Base-by-base conservation (phyloP, 164 flowering plant species). In the Vitis labrusca region DNA sequence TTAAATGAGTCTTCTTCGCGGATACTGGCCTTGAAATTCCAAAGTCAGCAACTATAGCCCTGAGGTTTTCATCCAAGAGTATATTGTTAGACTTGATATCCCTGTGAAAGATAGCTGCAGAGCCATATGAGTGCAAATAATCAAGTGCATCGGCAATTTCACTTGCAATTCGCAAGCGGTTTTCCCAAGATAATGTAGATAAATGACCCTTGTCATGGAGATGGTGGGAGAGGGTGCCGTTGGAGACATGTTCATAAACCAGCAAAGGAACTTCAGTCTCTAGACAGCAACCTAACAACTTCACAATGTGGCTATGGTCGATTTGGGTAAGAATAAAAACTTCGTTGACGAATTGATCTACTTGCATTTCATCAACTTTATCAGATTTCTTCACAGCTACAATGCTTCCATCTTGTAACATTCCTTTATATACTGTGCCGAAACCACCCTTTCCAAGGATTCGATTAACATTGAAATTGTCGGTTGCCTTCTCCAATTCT, bases 391-490 rank as follows among this genome's bases (percentile, higher is more conserved):
- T 57, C 60, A 57, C 60, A 17, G 60, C 27, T 13, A 57, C 60
- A 15, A 57, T 57, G 60, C 17, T 57, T 15, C 60, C 60, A 16
- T 57, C 60, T 13, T 8, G 60, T 57, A 57, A n/a, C 60, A 57
- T 57, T 8, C 60, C 60, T 57, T 57, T 57, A 16, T 57, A 57
- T 8, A 57, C 60, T 13, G n/a, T 57, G n/a, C 60, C 60, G 27
- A 13, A 57, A 4, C 60, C 27, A 13, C 60, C 23, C 23, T 57
- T 15, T 13, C 60, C 60, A 16, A 57, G 60, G 12, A 57, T 13
- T 17, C 60, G 27, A 17, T 17, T 57, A 2, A 13, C 10, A 17
- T 4, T n/a, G 60, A 13, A 57, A 17, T 57, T 57, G 9, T 57
- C 60, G 0, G 60, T 57, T 16, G 60, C 60, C 10, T 17, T 57